phyloP scores from a whole-genome alignment of 306 rosid genomes.

The Echinosophora koreensis region DNA sequence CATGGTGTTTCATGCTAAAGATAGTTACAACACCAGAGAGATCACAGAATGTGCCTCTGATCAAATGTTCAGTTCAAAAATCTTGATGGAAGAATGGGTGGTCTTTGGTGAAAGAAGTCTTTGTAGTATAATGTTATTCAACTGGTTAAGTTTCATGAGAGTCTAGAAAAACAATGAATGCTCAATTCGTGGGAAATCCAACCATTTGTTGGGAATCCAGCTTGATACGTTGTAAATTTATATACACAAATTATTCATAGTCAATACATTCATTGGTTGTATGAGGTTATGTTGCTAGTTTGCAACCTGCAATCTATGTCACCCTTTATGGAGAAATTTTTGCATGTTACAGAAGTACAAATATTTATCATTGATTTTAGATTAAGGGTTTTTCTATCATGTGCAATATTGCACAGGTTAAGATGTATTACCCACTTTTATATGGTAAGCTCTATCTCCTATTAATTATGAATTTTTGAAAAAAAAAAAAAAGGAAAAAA shows the following conservation, averaged over 20 bases:
- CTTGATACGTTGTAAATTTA: constrained; percentile 40
- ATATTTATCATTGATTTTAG: no score
- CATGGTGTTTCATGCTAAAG: constrained; percentile 66
- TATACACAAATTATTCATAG: constrained; percentile 39
- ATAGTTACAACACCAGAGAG: constrained; percentile 37
- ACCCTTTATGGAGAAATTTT: no score
- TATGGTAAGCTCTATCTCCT: no score
- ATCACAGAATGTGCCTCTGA: constrained; percentile 40
- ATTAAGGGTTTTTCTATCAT: no score
- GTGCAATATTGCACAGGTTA: no score
- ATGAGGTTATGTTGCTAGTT: not conserved
- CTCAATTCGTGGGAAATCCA: constrained; percentile 34
- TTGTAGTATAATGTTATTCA: not conserved
- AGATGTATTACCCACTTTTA: no score
- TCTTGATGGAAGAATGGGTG: constrained; percentile 35
- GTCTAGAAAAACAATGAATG: not conserved
- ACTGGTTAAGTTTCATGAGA: constrained; percentile 4
- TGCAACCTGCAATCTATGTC: no score
- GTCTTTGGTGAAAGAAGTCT: not conserved
- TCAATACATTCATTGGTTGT: constrained; percentile 34
- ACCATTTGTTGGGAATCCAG: constrained; percentile 54
- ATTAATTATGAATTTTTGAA: no score
- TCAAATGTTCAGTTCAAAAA: constrained; percentile 37
- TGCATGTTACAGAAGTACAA: no score
- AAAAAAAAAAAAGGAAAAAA: no score